Conservation (phyloP, 306 rosid species). For the Casuarina glauca region DNA sequence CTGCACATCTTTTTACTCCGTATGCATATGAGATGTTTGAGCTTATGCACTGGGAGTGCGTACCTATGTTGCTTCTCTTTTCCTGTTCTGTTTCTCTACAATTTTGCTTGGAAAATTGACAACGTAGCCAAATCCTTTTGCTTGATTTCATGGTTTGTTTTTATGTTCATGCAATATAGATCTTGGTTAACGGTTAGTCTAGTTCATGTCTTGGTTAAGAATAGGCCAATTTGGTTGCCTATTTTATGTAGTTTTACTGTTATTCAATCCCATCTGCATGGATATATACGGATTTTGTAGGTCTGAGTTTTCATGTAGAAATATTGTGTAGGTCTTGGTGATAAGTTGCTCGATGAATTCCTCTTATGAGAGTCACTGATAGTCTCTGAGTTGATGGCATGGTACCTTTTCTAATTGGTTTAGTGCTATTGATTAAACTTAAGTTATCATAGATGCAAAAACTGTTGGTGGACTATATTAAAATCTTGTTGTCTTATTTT, state of each 20-base stretch:
- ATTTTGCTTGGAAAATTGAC: not conserved
- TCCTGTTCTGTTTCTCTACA: not conserved
- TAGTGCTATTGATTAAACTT: not conserved
- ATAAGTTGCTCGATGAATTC: not conserved
- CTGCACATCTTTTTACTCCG: conserved; percentile 3
- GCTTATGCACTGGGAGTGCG: not conserved
- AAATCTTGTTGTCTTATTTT: not conserved
- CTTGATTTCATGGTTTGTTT: not conserved
- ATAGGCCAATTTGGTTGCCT: not conserved
- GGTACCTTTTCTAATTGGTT: not conserved
- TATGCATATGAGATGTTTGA: not conserved
- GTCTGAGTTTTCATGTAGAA: not conserved
- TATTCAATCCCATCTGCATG: not conserved
- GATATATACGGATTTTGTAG: not conserved
- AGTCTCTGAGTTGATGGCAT: not conserved
- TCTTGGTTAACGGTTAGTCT: conserved; percentile 2
- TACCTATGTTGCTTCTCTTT: not conserved
- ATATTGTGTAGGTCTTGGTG: not conserved
- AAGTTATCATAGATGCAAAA: not conserved
- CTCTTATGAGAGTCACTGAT: not conserved
- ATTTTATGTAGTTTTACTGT: not conserved
- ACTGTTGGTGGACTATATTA: not conserved
- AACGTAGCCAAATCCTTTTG: not conserved
- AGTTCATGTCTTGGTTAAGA: not conserved
- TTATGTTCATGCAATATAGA: not conserved